A percentile compares a stretch with the other conserved stretches of the same genome.
Conservation (phyloP, 2,329 filamentous ascomycete genomes). For the Talaromyces albobiverticillius region DNA sequence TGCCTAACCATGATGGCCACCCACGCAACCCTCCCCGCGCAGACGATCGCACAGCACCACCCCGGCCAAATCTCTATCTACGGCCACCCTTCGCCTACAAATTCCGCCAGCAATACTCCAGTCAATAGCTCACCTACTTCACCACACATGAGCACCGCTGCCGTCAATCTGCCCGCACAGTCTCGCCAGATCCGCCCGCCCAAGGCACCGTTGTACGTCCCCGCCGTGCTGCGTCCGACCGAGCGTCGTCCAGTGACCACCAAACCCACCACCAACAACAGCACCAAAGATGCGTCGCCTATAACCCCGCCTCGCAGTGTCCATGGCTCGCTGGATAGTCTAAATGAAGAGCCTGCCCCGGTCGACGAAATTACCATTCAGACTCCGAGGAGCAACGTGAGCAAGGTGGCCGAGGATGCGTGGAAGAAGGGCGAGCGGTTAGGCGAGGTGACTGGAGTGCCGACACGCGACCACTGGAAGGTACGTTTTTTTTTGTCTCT, state of each 20-base stretch:
- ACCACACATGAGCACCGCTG: conserved; percentile 42
- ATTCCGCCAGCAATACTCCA: conserved; percentile 50
- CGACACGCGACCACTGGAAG: conserved; percentile 66
- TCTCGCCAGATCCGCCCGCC: conserved; percentile 58
- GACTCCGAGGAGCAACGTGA: conserved; percentile 40
- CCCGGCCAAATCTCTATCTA: conserved; percentile 36
- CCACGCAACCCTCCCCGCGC: conserved; percentile 23
- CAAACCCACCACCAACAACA: neutral
- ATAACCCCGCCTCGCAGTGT: conserved; percentile 53
- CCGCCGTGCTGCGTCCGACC: conserved; percentile 61
- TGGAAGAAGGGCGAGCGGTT: conserved; percentile 52
- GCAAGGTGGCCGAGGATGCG: conserved; percentile 51
- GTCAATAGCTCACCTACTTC: conserved; percentile 55
- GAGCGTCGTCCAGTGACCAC: conserved; percentile 41
- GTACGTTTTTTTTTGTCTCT: conserved; percentile 27
- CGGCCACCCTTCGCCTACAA: conserved; percentile 42
- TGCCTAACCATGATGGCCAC: conserved; percentile 4
- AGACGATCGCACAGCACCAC: conserved; percentile 13
- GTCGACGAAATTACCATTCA: conserved; percentile 38
- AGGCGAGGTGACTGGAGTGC: conserved; percentile 56
- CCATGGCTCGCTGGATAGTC: conserved; percentile 53
- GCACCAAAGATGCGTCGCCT: conserved; percentile 35
- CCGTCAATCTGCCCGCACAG: conserved; percentile 40
- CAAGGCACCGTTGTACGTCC: conserved; percentile 61
- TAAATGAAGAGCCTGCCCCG: conserved; percentile 34